Conservation (phyloP, 139 green algal species). For the Limnomonas spitsbergensis region DNA sequence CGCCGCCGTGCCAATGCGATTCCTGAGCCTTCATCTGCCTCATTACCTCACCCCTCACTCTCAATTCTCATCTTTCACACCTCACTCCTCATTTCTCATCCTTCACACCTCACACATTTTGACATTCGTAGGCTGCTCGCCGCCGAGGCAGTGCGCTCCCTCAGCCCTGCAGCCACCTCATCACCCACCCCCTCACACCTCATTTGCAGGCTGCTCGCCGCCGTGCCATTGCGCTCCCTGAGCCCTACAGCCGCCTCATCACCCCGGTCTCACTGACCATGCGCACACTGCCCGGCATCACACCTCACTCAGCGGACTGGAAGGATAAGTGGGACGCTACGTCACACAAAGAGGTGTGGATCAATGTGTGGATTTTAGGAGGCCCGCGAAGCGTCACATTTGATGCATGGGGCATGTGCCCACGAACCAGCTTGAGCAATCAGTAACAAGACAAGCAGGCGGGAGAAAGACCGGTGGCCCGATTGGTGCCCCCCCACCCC, state of each 20-base stretch:
- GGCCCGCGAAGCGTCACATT: neutral
- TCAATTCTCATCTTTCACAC: neutral
- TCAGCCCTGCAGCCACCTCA: neutral
- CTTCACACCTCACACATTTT: neutral
- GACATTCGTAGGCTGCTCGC: neutral
- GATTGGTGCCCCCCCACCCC: neutral
- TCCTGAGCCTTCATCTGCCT: neutral
- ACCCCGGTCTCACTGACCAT: neutral
- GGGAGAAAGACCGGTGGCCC: neutral
- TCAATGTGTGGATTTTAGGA: neutral
- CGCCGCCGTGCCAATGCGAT: no score
- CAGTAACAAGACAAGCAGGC: neutral
- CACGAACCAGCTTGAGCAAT: neutral
- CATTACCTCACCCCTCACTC: neutral
- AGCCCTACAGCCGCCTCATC: neutral
- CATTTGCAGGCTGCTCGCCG: neutral
- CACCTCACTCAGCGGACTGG: neutral
- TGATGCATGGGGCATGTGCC: neutral
- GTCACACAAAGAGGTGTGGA: neutral
- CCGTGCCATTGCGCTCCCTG: neutral
- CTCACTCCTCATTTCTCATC: neutral
- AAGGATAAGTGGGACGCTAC: neutral
- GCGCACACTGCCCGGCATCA: neutral
- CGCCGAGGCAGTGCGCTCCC: neutral
- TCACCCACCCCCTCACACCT: neutral